Evolutionary conservation across 1,284 basidiomycete species (phyloP).

Genomic region (Microbotryum lychnidis-dioicae): DNA sequence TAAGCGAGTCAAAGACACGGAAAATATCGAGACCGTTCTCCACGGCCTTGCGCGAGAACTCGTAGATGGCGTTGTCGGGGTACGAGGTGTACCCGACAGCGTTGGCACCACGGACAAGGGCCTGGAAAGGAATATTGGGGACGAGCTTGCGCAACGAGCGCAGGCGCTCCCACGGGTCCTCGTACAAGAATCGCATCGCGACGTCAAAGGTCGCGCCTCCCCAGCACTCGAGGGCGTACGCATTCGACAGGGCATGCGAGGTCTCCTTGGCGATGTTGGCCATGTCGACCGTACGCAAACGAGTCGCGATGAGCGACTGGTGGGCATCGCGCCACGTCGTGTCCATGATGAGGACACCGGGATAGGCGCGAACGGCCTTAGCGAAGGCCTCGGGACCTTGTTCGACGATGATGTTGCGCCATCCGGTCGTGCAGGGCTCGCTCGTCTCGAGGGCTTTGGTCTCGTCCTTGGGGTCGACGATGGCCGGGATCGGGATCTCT

Average conservation of each 20-base stretch:
- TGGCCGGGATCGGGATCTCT: constrained; percentile 75
- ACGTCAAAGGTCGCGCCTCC: constrained; percentile 99
- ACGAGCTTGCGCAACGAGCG: constrained; percentile 90
- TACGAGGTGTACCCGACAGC: constrained; percentile 99
- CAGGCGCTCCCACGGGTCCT: constrained; percentile 98
- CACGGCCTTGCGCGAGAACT: constrained; percentile 68
- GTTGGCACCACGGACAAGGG: constrained; percentile 96
- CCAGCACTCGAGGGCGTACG: constrained; percentile 98
- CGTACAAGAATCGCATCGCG: constrained; percentile 98
- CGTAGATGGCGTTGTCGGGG: constrained; percentile 99
- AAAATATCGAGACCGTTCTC: constrained; percentile 99
- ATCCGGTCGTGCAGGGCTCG: constrained; percentile 76
- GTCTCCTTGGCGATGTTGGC: constrained; percentile 99
- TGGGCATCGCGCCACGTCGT: constrained; percentile 99
- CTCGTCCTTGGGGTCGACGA: constrained; percentile 70
- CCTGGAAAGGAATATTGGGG: constrained; percentile 98
- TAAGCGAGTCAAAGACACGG: constrained; percentile 98
- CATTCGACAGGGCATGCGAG: constrained; percentile 85
- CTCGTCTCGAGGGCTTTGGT: constrained; percentile 67
- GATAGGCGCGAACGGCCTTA: constrained; percentile 93
- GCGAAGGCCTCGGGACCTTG: constrained; percentile 97
- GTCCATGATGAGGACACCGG: constrained; percentile 67
- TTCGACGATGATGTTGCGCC: constrained; percentile 98
- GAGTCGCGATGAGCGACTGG: constrained; percentile 93
- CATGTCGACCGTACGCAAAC: constrained; percentile 94